A percentile compares a stretch with the other conserved stretches of the same genome.
These are phyloP conservation scores for Neonectria coccinea DNA, from an alignment of 2,329 filamentous ascomycete species.

Conservation along the genomic window DNA sequence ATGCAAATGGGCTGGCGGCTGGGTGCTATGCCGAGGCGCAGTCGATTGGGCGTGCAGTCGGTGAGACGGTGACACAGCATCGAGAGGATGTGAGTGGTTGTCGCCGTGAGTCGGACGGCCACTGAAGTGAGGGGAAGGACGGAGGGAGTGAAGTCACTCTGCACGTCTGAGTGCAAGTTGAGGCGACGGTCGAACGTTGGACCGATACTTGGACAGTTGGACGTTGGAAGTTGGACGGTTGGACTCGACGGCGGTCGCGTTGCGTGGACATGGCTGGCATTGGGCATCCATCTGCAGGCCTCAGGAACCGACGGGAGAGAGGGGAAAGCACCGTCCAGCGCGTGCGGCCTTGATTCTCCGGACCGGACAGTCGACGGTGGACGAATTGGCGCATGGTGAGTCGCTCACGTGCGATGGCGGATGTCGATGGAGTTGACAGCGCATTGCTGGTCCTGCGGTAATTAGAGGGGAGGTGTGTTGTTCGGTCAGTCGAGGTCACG, in stretches of 20 bases:
- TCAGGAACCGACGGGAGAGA: slow-evolving; percentile 3
- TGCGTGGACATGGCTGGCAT: background rate
- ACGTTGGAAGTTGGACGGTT: no score
- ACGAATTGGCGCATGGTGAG: slow-evolving; percentile 24
- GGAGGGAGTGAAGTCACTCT: slow-evolving; percentile 12
- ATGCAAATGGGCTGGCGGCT: background rate
- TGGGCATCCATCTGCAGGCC: slow-evolving; percentile 18
- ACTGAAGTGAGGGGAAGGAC: background rate
- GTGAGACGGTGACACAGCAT: slow-evolving; percentile 16
- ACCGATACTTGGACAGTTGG: no score
- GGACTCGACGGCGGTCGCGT: no score
- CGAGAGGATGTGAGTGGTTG: slow-evolving; percentile 6
- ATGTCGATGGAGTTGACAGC: slow-evolving; percentile 20
- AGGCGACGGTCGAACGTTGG: slow-evolving; percentile 5
- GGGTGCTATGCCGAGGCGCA: background rate
- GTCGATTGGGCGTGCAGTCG: slow-evolving; percentile 17
- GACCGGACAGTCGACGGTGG: background rate
- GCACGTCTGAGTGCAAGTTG: slow-evolving; percentile 4
- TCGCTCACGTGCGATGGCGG: slow-evolving; percentile 26
- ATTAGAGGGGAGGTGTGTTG: background rate
- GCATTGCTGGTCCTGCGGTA: slow-evolving; percentile 10
- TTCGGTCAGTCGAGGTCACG: background rate
- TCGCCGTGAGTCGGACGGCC: background rate
- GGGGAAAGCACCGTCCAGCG: background rate
- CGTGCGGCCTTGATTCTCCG: no score